Base-by-base conservation (phyloP, 257 asterid species). In the Craterostigma plantagineum region DNA sequence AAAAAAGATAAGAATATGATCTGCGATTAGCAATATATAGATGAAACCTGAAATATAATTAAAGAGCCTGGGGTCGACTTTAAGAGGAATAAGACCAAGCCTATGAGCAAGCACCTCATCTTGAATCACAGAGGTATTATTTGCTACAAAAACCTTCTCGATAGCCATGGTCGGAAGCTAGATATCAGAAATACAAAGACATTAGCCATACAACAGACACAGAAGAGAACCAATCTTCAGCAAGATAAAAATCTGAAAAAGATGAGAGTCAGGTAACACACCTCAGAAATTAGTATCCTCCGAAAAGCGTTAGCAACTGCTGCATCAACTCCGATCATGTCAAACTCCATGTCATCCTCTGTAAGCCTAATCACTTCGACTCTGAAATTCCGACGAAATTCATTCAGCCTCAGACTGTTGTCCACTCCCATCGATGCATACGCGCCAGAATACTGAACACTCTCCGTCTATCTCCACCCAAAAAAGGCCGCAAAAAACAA, bases 51-150 rank as follows among this genome's bases (percentile, higher is more conserved):
- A 79, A 50, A 66, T 72, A 58, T 64, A 72, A 12, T 67, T 68
- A 16, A 90, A 90, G 58, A 70, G 78, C 48, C 99, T 66, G 12
- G 99, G 99, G 49, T 83, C 95, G 45, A 79, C 91, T 56, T 62
- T 54, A 48, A 90, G 75, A 7, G 99, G 95, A 62, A 90, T 60
- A 49, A 83, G 87, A 62, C 95, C 99, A 55, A 90, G 75, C 51
- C 94, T 68, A 56, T 76, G 99, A 50, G 99, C 68, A 30, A 90
- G 93, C 60, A 77, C 93, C 79, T 90, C 99, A 63, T 90, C 99
- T 79, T 83, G 99, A 61, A 90, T 35, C 18, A 83, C 63, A 2
- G 95, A 90, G 17, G 99, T 90, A 71, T 79, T 90, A 71, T 83
- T 83, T 62, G 94, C 95, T 52, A 79, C 44, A 34, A 79, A 59